Evolutionary conservation across 2,329 filamentous ascomycete species (phyloP).

Genomic region (Penicillium sp.): DNA sequence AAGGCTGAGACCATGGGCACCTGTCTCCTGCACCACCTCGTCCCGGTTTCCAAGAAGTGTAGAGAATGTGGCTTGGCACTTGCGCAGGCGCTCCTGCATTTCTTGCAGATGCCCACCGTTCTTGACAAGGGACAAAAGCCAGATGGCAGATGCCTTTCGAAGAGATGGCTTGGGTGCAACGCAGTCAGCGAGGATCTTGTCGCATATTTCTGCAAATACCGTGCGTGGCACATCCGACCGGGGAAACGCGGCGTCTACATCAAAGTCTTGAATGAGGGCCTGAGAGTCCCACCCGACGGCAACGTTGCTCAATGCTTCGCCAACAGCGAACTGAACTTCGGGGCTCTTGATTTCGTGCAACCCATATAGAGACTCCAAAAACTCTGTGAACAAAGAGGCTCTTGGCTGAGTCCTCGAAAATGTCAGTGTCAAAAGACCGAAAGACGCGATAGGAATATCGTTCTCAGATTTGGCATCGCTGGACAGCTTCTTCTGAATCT

Average conservation of each 20-base stretch:
- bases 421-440: slow-evolving; percentile 67
- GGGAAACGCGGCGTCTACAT: slow-evolving; percentile 58
- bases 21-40: slow-evolving; percentile 91
- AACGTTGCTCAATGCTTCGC: slow-evolving; percentile 76
- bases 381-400: slow-evolving; percentile 38
- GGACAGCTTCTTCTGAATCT: slow-evolving; percentile 59
- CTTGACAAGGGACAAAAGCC: slow-evolving; percentile 86
- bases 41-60: slow-evolving; percentile 80
- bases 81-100: slow-evolving; percentile 67
- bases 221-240: slow-evolving; percentile 33
- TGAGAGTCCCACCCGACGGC: slow-evolving; percentile 79
- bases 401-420: slow-evolving; percentile 35
- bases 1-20: slow-evolving; percentile 80
- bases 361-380: slow-evolving; percentile 65
- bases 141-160: slow-evolving; percentile 88
- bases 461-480: slow-evolving; percentile 71
- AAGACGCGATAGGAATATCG: slow-evolving; percentile 71
- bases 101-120: slow-evolving; percentile 75
- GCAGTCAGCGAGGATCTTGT: slow-evolving; percentile 71
- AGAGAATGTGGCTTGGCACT: slow-evolving; percentile 84
- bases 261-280: slow-evolving; percentile 66
- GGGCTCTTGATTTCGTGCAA: slow-evolving; percentile 79
- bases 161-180: slow-evolving; percentile 81
- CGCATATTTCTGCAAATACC: slow-evolving; percentile 54
- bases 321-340: slow-evolving; percentile 85